phyloP scores from a whole-genome alignment of 2,329 filamentous ascomycete species.

The Leptodontidium sp. region DNA sequence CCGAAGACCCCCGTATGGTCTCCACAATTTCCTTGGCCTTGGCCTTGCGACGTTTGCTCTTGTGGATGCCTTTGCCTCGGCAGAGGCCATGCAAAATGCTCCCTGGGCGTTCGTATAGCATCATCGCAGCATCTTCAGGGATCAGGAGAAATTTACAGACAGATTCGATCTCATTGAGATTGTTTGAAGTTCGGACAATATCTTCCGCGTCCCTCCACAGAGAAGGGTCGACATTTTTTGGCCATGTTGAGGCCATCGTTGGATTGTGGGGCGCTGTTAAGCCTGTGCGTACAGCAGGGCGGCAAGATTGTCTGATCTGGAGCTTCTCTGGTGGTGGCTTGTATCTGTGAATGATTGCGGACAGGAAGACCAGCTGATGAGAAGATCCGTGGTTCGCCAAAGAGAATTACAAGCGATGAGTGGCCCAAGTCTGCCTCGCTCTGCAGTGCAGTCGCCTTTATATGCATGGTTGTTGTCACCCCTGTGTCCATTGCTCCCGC shows the following conservation, averaged over 20 bases:
- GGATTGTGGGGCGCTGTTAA: not conserved
- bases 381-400: not conserved
- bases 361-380: not conserved
- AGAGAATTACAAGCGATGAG: not conserved
- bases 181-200: not conserved
- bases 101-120: not conserved
- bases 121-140: not conserved
- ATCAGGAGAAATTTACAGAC: conserved; percentile 3
- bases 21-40: not conserved
- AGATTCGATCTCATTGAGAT: not conserved
- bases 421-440: not conserved
- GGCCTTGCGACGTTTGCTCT: not conserved
- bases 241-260: conserved; percentile 2
- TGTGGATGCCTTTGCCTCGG: not conserved
- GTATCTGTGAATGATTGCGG: not conserved
- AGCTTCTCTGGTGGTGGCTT: not conserved
- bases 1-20: not conserved
- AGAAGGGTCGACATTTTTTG: not conserved
- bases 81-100: not conserved
- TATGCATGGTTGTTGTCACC: not conserved
- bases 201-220: not conserved
- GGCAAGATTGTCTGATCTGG: too few species aligned
- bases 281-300: not conserved
- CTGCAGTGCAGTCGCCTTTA: not conserved
- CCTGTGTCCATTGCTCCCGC: not conserved